A percentile compares a stretch with the other conserved stretches of the same genome.
phyloP scores from a whole-genome alignment of 352 stramenopile genomes.

The Globisporangium paddicum region DNA sequence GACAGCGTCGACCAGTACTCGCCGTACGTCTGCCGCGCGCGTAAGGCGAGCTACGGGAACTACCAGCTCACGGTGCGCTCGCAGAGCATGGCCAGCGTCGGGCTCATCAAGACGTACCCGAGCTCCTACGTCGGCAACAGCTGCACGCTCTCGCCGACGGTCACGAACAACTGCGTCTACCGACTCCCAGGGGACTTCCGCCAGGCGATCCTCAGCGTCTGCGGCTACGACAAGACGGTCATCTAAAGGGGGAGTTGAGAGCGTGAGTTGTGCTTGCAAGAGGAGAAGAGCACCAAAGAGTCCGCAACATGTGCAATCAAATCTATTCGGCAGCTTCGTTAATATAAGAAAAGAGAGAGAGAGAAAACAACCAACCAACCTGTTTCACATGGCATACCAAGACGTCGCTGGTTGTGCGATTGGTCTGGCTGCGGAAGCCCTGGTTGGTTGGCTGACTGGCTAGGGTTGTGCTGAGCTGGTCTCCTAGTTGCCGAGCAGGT shows the following conservation, averaged over 20 bases:
- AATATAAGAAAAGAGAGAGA: conserved; percentile 4
- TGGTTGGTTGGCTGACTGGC: neutral
- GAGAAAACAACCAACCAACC: too few species aligned
- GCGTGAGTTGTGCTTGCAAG: neutral
- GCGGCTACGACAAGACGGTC: conserved; percentile 47
- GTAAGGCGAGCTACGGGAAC: conserved; percentile 58
- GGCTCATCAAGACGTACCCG: conserved; percentile 35
- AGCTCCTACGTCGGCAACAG: conserved; percentile 72
- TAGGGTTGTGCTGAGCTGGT: neutral
- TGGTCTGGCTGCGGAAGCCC: too few species aligned
- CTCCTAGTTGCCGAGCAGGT: conserved; percentile 95
- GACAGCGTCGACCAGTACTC: conserved; percentile 37
- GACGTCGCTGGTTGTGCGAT: too few species aligned
- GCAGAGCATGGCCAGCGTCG: conserved; percentile 24
- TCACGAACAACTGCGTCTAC: conserved; percentile 41
- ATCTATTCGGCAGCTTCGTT: conserved; percentile 12
- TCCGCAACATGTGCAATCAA: conserved; percentile 5
- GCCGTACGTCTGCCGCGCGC: conserved; percentile 56
- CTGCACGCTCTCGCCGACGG: conserved; percentile 24
- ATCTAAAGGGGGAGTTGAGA: conserved; percentile 13
- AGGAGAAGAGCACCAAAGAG: neutral
- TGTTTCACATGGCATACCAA: too few species aligned
- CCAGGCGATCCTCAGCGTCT: conserved; percentile 23
- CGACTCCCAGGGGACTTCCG: conserved; percentile 35
- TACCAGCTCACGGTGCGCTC: conserved; percentile 60